phyloP scores from a whole-genome alignment of 805 yeast genomes.

The Nakazawaea wyomingensis region DNA sequence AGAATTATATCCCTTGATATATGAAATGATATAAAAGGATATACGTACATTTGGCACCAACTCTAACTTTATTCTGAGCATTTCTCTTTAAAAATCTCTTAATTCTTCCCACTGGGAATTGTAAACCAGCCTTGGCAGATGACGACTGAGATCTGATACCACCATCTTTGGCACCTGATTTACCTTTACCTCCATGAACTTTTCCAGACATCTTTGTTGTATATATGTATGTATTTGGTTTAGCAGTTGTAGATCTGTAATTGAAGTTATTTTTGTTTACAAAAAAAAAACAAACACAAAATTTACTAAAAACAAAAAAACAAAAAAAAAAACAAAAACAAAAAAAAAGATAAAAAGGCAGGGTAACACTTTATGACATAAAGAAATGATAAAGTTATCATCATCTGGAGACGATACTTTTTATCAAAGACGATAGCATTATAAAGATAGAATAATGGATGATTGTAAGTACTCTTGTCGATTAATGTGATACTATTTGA shows the following conservation, averaged over 20 bases:
- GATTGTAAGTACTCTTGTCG: conserved; percentile 1
- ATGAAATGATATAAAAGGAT: too few relatives aligned
- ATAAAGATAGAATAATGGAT: background rate
- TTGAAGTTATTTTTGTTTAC: too few relatives aligned
- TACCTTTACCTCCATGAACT: conserved; percentile 87
- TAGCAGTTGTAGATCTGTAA: background rate
- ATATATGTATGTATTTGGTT: background rate
- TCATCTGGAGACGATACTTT: too few relatives aligned
- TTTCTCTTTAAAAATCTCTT: conserved; percentile 91
- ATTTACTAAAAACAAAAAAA: background rate
- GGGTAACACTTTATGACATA: background rate
- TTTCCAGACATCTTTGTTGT: conserved; percentile 74
- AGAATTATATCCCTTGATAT: too few relatives aligned
- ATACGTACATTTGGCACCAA: conserved; percentile 45
- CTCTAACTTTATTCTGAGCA: conserved; percentile 73
- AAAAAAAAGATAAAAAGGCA: background rate
- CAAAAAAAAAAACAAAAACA: background rate
- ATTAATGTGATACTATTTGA: background rate
- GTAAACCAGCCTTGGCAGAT: conserved; percentile 91
- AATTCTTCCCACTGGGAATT: conserved; percentile 98
- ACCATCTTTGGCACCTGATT: conserved; percentile 73
- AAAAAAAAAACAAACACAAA: background rate
- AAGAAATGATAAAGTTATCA: too few relatives aligned
- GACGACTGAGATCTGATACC: conserved; percentile 66
- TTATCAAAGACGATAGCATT: too few relatives aligned